These are phyloP conservation scores for Fusarium coffeatum DNA, from an alignment of 2,329 filamentous ascomycete genomes.

Conservation along the genomic window DNA sequence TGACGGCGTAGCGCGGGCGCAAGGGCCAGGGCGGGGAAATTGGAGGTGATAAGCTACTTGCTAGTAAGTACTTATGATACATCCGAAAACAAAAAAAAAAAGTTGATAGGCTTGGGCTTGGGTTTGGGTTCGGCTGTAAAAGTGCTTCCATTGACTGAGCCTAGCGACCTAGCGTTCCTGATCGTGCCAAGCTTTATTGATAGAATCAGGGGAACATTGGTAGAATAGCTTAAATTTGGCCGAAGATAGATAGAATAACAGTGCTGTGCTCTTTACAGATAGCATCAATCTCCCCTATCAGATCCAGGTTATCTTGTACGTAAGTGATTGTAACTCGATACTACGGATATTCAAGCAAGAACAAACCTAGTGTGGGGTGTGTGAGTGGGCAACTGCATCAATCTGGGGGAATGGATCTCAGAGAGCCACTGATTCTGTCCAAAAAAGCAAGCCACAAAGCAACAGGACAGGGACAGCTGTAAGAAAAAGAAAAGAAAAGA, in stretches of 20 bases:
- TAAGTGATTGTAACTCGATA: slow-evolving; percentile 26
- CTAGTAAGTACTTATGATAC: slow-evolving; percentile 20
- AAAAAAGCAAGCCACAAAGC: slow-evolving; percentile 27
- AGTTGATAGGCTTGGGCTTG: background rate
- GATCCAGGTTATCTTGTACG: slow-evolving; percentile 10
- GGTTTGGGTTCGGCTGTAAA: background rate
- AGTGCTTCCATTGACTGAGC: slow-evolving; percentile 2
- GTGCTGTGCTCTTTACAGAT: background rate
- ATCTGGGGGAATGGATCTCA: slow-evolving; percentile 32
- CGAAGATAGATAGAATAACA: slow-evolving; percentile 4
- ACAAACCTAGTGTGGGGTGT: slow-evolving; percentile 17
- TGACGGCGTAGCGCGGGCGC: slow-evolving; percentile 45
- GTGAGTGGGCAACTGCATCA: slow-evolving; percentile 33
- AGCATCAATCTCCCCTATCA: background rate
- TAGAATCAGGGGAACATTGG: slow-evolving; percentile 2
- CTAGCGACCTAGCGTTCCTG: slow-evolving; percentile 9
- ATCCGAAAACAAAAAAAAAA: background rate
- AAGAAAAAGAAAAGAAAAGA: slow-evolving; percentile 11
- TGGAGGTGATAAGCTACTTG: slow-evolving; percentile 42
- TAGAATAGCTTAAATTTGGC: slow-evolving; percentile 3
- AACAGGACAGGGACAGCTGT: slow-evolving; percentile 12
- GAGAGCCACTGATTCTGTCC: slow-evolving; percentile 30
- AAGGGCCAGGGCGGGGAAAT: slow-evolving; percentile 49
- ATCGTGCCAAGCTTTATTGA: slow-evolving; percentile 8
- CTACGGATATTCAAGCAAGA: slow-evolving; percentile 11